Percentiles rank a stretch among this genome's conserved stretches.
Conservation (phyloP, 495 filamentous ascomycete genomes). For the Daldinia decipiens region DNA sequence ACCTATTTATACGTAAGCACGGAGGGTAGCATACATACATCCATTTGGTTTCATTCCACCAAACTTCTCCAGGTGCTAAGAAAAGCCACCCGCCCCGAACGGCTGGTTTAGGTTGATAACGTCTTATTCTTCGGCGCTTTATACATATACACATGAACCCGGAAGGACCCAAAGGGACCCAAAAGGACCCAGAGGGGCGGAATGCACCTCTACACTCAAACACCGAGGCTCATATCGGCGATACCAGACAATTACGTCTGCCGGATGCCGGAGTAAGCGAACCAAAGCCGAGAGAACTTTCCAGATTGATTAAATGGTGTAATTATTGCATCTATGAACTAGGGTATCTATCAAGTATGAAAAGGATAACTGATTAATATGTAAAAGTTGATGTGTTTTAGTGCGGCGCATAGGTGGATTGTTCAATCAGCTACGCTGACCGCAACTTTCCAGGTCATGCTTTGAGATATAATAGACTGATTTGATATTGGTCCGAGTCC, state of each 20-base stretch:
- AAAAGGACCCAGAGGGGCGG: slow-evolving; percentile 5
- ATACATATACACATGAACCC: neutral
- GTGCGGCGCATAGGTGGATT: neutral
- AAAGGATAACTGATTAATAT: neutral
- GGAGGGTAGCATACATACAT: slow-evolving; percentile 14
- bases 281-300: slow-evolving; percentile 6
- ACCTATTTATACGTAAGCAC: neutral
- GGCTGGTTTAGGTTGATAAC: slow-evolving; percentile 22
- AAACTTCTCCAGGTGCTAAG: neutral
- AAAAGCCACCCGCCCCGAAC: slow-evolving; percentile 35
- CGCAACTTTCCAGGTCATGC: neutral
- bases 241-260: neutral
- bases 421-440: neutral
- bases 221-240: slow-evolving; percentile 5
- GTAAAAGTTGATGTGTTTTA: neutral
- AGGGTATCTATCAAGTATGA: neutral
- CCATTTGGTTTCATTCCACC: slow-evolving; percentile 19
- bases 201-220: slow-evolving; percentile 4
- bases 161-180: neutral
- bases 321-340: neutral
- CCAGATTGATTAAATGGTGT: neutral
- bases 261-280: neutral
- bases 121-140: slow-evolving; percentile 1
- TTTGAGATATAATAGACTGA: neutral
- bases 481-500: neutral